Conservation (phyloP, 169 alveolate genomes). For the Eimeria necatrix region DNA sequence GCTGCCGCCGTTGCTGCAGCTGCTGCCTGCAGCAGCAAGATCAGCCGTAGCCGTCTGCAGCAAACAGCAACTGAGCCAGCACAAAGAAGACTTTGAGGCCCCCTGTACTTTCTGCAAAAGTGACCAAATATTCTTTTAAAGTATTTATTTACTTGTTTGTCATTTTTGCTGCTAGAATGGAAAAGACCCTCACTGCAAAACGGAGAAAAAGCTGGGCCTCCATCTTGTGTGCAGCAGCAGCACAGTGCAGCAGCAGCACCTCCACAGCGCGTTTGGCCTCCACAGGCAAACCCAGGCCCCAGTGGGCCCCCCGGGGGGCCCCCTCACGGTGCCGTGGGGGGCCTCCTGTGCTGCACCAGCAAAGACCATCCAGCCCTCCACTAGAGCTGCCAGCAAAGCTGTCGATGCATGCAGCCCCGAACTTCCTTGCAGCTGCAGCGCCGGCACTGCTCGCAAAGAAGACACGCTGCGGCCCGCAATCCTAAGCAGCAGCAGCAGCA, state of each 20-base stretch:
- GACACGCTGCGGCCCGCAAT: not conserved
- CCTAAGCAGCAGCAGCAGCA: not conserved
- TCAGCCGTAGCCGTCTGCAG: conserved; percentile 46
- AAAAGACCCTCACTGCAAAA: not conserved
- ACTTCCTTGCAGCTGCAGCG: conserved; percentile 1
- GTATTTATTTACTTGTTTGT: too few species aligned
- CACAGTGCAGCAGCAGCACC: conserved; percentile 53
- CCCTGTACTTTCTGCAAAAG: too few species aligned
- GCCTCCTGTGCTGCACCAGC: too few species aligned
- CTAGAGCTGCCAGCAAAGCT: not conserved
- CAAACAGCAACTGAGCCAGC: not conserved
- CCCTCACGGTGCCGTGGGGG: not conserved
- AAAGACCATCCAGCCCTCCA: not conserved
- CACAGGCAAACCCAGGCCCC: not conserved
- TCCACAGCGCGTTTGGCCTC: not conserved
- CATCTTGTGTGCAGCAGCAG: conserved; percentile 33
- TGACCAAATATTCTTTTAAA: too few species aligned
- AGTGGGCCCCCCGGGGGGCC: not conserved
- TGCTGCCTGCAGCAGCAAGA: not conserved
- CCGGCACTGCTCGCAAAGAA: not conserved
- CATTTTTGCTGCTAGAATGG: too few species aligned
- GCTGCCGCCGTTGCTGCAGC: not conserved
- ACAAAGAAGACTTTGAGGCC: too few species aligned
- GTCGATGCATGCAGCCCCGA: conserved; percentile 29
- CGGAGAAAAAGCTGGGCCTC: not conserved